phyloP scores from a whole-genome alignment of 208 protist species.

The Trypanosoma scelopori region DNA sequence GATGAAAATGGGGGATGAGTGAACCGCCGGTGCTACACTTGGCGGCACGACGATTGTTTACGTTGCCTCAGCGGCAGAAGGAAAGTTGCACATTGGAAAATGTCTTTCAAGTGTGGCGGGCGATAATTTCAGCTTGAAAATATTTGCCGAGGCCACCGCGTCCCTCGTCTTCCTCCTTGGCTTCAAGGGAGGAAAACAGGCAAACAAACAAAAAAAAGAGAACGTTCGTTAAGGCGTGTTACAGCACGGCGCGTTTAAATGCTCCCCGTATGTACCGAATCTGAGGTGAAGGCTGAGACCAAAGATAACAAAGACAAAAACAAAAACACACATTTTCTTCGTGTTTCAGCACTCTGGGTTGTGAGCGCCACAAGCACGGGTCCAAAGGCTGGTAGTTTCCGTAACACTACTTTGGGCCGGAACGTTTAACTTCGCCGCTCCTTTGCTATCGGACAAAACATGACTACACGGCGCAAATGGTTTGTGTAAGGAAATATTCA shows the following conservation, averaged over 20 bases:
- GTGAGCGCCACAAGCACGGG: constrained; percentile 12
- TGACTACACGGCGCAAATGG: constrained; percentile 12
- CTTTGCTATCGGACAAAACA: constrained; percentile 22
- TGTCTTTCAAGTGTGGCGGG: constrained; percentile 10
- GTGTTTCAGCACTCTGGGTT: constrained; percentile 5
- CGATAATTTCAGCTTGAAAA: background rate
- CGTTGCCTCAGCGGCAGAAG: background rate
- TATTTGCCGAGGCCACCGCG: background rate
- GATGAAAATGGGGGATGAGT: constrained; percentile 4
- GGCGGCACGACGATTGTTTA: constrained; percentile 9
- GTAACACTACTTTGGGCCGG: constrained; percentile 8
- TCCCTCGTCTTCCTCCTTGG: constrained; percentile 9
- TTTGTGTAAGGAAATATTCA: constrained; percentile 11
- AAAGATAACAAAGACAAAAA: background rate
- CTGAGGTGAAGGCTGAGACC: background rate
- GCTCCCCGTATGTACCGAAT: background rate
- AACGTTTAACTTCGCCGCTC: constrained; percentile 16
- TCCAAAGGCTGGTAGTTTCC: constrained; percentile 7
- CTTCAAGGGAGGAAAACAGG: background rate
- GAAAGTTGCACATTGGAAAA: background rate
- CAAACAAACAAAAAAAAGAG: too few species aligned
- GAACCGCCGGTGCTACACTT: background rate
- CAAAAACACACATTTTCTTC: constrained; percentile 4
- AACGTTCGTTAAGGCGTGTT: constrained; percentile 14
- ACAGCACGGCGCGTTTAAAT: background rate